A percentile compares a stretch with the other conserved stretches of the same genome.
Conservation (phyloP, 2,329 filamentous ascomycete species). For the Bipolaris bicolor region DNA sequence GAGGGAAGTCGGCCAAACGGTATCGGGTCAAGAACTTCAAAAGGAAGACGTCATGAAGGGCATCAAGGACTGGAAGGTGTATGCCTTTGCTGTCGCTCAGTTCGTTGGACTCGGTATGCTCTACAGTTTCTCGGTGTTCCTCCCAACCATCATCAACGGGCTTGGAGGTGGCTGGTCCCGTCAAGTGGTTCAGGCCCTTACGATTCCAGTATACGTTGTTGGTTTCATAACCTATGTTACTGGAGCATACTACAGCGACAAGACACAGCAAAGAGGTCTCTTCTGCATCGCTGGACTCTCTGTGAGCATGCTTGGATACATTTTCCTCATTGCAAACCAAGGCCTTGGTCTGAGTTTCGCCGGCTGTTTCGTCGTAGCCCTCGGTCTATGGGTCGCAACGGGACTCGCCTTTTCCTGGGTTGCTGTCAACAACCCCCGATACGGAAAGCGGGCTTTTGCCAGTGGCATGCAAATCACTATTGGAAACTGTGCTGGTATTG, state of each 20-base stretch:
- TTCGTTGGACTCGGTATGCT: conserved; percentile 34
- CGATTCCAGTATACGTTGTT: conserved; percentile 40
- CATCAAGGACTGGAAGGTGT: conserved; percentile 46
- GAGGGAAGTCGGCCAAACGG: conserved; percentile 54
- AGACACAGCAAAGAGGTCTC: conserved; percentile 34
- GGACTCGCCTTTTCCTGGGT: conserved; percentile 39
- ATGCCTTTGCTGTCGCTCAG: conserved; percentile 55
- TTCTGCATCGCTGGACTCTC: conserved; percentile 33
- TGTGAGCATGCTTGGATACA: conserved; percentile 57
- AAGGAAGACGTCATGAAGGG: conserved; percentile 57
- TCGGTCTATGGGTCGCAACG: conserved; percentile 35
- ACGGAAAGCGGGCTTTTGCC: conserved; percentile 40
- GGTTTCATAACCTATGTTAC: conserved; percentile 33
- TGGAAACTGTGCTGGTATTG: conserved; percentile 44
- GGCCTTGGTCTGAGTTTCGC: conserved; percentile 29
- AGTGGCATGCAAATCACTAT: conserved; percentile 46
- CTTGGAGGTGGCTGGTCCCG: conserved; percentile 33
- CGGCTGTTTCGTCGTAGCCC: conserved; percentile 38
- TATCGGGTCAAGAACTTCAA: conserved; percentile 54
- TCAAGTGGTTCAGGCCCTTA: conserved; percentile 38
- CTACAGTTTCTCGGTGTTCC: conserved; percentile 36
- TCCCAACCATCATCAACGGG: conserved; percentile 40
- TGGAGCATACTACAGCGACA: conserved; percentile 34
- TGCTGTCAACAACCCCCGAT: conserved; percentile 38
- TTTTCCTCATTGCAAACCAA: conserved; percentile 44